Evolutionary conservation across 371 early-diverging fungal genomes (phyloP), one percentile per base, ranked within the genome.

Genomic region (Mortierella sp.): DNA sequence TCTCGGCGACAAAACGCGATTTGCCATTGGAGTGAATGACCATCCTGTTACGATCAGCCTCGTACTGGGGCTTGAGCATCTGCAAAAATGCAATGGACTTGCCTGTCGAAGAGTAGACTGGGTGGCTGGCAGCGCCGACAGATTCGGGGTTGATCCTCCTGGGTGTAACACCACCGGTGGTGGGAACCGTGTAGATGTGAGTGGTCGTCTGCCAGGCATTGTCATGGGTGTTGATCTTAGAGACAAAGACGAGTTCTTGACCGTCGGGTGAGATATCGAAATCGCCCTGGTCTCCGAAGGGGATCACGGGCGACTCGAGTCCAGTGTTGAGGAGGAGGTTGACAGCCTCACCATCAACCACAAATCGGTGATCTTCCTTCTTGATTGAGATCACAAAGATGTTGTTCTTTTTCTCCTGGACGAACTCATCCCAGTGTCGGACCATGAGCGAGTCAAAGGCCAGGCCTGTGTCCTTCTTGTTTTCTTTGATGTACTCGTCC

Each of bases 181-280:
- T 83, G 14, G 84, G 78, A 2, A 92, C 89, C 43, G 86, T 58
- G 69, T 90, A 93, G 47, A 95, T 83, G 60, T 88, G 85, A 37
- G 85, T 83, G 17, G 92, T 86, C 27, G 94, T 94, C 62, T 85
- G 81, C 94, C 94, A 95, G 8, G 94, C 93, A 27, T 88, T 87
- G 52, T 89, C 86, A 6, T 60, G 70, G 8, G 83, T 84, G 11
- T 82, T 84, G 32, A 82, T 81, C 72, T 93, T 93, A 60, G 93
- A 80, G 1, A 87, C 78, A 80, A 94, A 95, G 21, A 91, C 92
- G 12, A 93, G 27, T 49, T 86, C 81, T 46, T 83, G 73, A 24
- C 92, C 90, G 62, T 90, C 89, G 26, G 87, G 81, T 5, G 90
- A 89, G 41, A 92, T 81, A 28, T 78, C 86, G 70, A 75, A 91